Conservation (phyloP, 2,329 filamentous ascomycete species). For the Colletotrichum abscissum region DNA sequence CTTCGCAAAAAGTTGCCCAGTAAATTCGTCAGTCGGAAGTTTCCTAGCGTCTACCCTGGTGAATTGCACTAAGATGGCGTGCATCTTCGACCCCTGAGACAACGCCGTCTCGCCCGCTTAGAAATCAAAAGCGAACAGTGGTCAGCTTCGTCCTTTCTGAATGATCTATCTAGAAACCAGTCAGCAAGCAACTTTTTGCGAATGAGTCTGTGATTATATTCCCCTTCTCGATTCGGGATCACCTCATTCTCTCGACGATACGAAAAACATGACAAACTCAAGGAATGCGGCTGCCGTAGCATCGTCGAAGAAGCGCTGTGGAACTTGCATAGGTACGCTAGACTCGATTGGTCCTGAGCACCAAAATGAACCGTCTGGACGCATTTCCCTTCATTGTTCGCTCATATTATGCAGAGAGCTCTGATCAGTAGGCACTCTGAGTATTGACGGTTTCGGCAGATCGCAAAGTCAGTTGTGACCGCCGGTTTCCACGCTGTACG, state of each 20-base stretch:
- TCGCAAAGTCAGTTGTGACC: constrained; percentile 41
- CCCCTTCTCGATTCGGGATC: not conserved
- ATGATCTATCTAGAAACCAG: not conserved
- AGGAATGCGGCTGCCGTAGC: not conserved
- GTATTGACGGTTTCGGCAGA: constrained; percentile 21
- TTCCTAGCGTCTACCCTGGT: not conserved
- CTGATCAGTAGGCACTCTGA: not conserved
- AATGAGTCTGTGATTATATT: not conserved
- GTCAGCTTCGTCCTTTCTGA: not conserved
- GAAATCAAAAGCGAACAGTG: not conserved
- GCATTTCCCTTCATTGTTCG: not conserved
- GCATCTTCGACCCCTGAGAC: not conserved
- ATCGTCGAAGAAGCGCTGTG: not conserved
- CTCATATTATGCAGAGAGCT: not conserved
- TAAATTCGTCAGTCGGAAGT: not conserved
- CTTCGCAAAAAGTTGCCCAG: constrained; percentile 13
- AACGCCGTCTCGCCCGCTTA: not conserved
- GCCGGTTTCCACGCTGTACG: constrained; percentile 37
- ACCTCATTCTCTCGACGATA: not conserved
- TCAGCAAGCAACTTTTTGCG: constrained; percentile 5
- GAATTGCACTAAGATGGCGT: not conserved
- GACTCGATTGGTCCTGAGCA: no score
- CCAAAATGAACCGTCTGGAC: not conserved
- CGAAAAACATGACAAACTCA: not conserved
- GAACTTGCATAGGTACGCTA: constrained; percentile 8